Percentiles rank a stretch among this genome's conserved stretches.
Conservation (phyloP, 163 green algal genomes). For the Chlamydomonas reinhardtii region DNA sequence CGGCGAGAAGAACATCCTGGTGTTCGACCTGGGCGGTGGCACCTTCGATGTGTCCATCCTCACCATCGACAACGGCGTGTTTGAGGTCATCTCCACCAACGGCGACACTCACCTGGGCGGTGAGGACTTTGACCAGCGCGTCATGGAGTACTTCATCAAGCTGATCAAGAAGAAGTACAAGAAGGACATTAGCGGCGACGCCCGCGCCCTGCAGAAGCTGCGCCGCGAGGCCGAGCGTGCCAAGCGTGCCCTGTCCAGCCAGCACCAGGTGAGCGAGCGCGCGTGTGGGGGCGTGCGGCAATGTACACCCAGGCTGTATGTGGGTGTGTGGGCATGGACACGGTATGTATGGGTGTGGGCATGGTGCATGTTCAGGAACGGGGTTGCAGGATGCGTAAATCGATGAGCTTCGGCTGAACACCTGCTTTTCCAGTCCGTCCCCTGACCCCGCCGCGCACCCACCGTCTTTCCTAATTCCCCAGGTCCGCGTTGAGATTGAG, state of each 20-base stretch:
- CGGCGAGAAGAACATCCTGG: slow-evolving; percentile 97
- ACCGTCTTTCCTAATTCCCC: slow-evolving; percentile 57
- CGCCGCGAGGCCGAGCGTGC: slow-evolving; percentile 96
- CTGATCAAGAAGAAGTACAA: slow-evolving; percentile 94
- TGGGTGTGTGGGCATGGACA: too few relatives aligned
- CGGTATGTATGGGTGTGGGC: too few relatives aligned
- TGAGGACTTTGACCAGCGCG: slow-evolving; percentile 99
- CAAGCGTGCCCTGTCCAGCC: slow-evolving; percentile 95
- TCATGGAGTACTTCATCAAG: slow-evolving; percentile 99
- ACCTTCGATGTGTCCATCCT: slow-evolving; percentile 99
- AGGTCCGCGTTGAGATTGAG: slow-evolving; percentile 94
- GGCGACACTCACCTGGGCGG: slow-evolving; percentile 98
- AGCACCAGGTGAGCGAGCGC: slow-evolving; percentile 97
- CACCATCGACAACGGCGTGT: slow-evolving; percentile 98
- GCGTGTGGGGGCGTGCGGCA: not conserved
- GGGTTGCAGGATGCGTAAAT: too few relatives aligned
- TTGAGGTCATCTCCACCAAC: slow-evolving; percentile 93
- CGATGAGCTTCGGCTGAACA: too few relatives aligned
- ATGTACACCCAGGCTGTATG: too few relatives aligned
- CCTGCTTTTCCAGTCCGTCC: too few relatives aligned
- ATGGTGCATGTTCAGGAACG: too few relatives aligned
- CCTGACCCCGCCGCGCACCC: not conserved
- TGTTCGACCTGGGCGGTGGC: slow-evolving; percentile 96
- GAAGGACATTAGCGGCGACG: slow-evolving; percentile 93
- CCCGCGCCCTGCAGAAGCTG: slow-evolving; percentile 94